Percentiles rank a stretch among this genome's conserved stretches.
phyloP scores from a whole-genome alignment of 2,329 filamentous ascomycete genomes.

The Ophiostoma quercus region DNA sequence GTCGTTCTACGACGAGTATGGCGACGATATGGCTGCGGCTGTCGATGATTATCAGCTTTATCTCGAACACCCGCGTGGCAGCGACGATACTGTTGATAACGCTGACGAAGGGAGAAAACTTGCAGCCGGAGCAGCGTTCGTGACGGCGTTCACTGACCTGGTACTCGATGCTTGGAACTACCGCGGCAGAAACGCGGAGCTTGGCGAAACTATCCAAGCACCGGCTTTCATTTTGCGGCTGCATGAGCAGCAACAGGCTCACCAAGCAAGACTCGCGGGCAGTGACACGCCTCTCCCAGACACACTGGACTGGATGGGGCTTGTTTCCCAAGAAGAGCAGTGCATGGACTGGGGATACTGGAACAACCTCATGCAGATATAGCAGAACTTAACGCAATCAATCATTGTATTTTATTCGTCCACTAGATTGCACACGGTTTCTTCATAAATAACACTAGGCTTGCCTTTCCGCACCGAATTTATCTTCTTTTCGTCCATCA shows the following conservation, averaged over 20 bases:
- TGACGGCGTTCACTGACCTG: neutral
- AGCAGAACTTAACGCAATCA: neutral
- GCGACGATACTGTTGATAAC: neutral
- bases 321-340: conserved; percentile 17
- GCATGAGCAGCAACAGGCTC: neutral
- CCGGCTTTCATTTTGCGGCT: neutral
- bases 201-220: neutral
- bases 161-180: neutral
- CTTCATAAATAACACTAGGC: neutral
- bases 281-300: neutral
- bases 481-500: no score
- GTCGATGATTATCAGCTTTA: neutral
- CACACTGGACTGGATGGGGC: neutral
- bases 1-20: neutral
- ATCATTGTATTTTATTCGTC: neutral
- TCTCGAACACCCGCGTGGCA: neutral
- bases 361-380: conserved; percentile 23
- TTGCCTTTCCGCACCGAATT: no score
- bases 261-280: neutral
- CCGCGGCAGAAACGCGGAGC: neutral
- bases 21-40: neutral
- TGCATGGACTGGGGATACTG: conserved; percentile 24
- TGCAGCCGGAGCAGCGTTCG: neutral
- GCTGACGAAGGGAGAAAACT: neutral
- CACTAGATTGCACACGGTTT: neutral